Percentiles rank a stretch among this genome's conserved stretches.
Evolutionary conservation across 768 basidiomycete genomes (phyloP).

Genomic region (Lactarius indigo): DNA sequence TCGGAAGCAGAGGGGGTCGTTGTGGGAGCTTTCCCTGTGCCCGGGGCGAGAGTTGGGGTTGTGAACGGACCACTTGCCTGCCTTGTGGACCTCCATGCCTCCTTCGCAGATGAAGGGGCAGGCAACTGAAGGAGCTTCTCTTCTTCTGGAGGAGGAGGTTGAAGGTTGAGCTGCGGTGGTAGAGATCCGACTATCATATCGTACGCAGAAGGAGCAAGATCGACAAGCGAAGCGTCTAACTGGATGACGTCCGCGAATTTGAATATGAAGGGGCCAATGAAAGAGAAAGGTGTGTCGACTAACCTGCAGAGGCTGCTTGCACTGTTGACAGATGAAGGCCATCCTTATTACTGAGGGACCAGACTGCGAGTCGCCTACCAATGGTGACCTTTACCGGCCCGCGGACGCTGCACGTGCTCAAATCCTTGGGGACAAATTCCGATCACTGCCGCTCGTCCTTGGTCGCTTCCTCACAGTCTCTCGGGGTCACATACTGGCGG

Average conservation of each 20-base stretch:
- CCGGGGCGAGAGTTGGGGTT: slow-evolving; percentile 46
- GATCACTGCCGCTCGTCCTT: neutral
- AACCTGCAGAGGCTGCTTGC: slow-evolving; percentile 87
- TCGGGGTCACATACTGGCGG: neutral
- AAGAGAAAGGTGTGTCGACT: slow-evolving; percentile 6
- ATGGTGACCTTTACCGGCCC: neutral
- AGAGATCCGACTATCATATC: slow-evolving; percentile 76
- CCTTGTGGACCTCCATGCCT: slow-evolving; percentile 61
- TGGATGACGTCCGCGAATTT: slow-evolving; percentile 29
- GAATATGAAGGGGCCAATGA: neutral
- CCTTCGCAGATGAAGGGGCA: slow-evolving; percentile 50
- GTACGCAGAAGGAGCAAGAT: slow-evolving; percentile 82
- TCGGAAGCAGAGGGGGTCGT: slow-evolving; percentile 53
- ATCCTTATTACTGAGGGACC: slow-evolving; percentile 30
- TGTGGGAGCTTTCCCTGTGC: slow-evolving; percentile 60
- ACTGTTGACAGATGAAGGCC: slow-evolving; percentile 76
- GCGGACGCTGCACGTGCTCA: neutral
- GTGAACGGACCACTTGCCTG: slow-evolving; percentile 34
- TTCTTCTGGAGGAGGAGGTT: slow-evolving; percentile 38
- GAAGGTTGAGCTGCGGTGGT: slow-evolving; percentile 49
- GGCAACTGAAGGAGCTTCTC: slow-evolving; percentile 48
- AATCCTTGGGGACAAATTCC: neutral
- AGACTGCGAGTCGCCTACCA: neutral
- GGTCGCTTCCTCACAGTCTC: neutral
- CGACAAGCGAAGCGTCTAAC: slow-evolving; percentile 89